These are phyloP conservation scores for Fusarium kyushuense DNA, from an alignment of 2,329 filamentous ascomycete genomes.

Conservation along the genomic window DNA sequence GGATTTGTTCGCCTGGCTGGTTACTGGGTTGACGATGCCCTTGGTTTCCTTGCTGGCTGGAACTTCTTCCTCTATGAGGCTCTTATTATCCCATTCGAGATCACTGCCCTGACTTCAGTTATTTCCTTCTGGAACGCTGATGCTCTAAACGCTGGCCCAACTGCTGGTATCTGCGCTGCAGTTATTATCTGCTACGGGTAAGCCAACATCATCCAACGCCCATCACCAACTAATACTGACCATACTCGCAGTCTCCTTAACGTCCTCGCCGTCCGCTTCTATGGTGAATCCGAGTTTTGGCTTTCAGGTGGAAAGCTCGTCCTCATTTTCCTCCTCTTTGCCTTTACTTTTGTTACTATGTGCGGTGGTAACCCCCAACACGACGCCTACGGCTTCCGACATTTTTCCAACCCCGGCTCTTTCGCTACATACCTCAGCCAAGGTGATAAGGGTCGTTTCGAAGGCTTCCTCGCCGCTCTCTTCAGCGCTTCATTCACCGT, in stretches of 20 bases:
- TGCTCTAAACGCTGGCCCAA: conserved; percentile 51
- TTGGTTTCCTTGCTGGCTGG: conserved; percentile 38
- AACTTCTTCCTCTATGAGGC: conserved; percentile 56
- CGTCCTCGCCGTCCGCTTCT: conserved; percentile 56
- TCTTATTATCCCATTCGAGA: conserved; percentile 63
- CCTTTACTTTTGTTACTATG: conserved; percentile 71
- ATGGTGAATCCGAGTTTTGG: conserved; percentile 61
- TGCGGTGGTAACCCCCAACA: conserved; percentile 69
- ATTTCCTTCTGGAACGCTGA: conserved; percentile 62
- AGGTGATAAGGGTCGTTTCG: conserved; percentile 71
- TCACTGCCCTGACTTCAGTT: conserved; percentile 63
- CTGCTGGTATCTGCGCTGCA: conserved; percentile 59
- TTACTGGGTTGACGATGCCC: conserved; percentile 36
- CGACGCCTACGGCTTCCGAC: conserved; percentile 71
- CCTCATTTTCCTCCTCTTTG: conserved; percentile 59
- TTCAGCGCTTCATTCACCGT: conserved; percentile 70
- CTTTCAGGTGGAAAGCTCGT: conserved; percentile 59
- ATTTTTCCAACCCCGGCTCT: conserved; percentile 72
- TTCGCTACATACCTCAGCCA: conserved; percentile 66
- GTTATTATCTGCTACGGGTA: conserved; percentile 57
- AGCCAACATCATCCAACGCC: not conserved
- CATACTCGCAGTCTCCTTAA: conserved; percentile 51
- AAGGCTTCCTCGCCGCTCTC: conserved; percentile 74
- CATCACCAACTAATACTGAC: not conserved
- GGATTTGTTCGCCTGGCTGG: conserved; percentile 36